Percentiles rank a stretch among this genome's conserved stretches.
phyloP scores from a whole-genome alignment of 75 land plant genomes.

The Selaginella tamariscina region DNA sequence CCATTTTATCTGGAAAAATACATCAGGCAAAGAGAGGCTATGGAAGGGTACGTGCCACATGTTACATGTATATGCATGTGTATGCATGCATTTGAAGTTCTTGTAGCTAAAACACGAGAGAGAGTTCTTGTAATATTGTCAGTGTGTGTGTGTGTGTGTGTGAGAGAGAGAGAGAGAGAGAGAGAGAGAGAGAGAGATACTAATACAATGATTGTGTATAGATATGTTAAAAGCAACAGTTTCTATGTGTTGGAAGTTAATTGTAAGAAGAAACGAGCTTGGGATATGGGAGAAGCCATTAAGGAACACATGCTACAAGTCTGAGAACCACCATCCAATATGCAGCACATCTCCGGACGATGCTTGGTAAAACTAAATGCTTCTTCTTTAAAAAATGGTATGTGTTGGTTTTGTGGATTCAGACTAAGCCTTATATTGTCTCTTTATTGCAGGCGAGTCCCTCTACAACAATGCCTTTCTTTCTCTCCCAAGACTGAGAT shows the following conservation, averaged over 20 bases:
- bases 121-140: too few relatives aligned
- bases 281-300: not conserved
- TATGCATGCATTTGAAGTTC: not conserved
- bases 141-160: too few relatives aligned
- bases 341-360: not conserved
- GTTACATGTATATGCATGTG: not conserved
- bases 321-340: not conserved
- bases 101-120: constrained; percentile 2
- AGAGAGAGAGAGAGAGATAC: not conserved
- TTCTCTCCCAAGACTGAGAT: not conserved
- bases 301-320: not conserved
- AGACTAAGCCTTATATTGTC: not conserved
- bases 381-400: not conserved
- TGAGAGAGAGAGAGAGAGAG: constrained; percentile 6
- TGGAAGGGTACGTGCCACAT: constrained; percentile 14
- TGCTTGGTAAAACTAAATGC: not conserved
- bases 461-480: not conserved
- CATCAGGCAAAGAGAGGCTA: not conserved
- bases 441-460: not conserved
- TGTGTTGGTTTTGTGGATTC: not conserved
- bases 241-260: not conserved
- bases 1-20: constrained; percentile 16
- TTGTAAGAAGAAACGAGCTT: not conserved
- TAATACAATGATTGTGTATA: too few relatives aligned
- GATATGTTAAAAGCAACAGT: not conserved